Evolutionary conservation across 2,329 filamentous ascomycete species (phyloP).

Genomic region (Westerdykella ornata): DNA sequence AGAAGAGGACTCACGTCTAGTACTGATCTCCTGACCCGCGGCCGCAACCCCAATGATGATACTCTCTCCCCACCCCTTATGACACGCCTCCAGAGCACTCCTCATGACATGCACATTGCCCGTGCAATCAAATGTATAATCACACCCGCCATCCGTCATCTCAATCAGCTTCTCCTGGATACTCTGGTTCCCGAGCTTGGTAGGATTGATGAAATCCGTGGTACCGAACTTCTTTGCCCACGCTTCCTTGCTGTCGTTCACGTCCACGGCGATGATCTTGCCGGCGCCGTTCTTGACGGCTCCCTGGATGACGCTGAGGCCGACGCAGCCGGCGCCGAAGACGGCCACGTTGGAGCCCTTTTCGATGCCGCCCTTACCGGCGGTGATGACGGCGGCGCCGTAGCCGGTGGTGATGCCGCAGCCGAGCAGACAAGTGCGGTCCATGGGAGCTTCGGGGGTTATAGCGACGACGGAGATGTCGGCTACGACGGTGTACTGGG

Average conservation of each 20-base stretch:
- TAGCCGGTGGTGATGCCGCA: conserved; percentile 99
- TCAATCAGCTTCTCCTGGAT: conserved; percentile 91
- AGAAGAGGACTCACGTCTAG: conserved; percentile 63
- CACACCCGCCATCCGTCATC: conserved; percentile 95
- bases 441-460: conserved; percentile 83
- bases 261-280: conserved; percentile 70
- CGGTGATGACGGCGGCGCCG: conserved; percentile 89
- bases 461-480: conserved; percentile 97
- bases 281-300: conserved; percentile 75
- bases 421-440: conserved; percentile 89
- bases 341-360: conserved; percentile 83
- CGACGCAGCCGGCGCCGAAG: conserved; percentile 94
- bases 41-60: conserved; percentile 97
- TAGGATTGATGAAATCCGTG: conserved; percentile 92
- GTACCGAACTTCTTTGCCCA: conserved; percentile 94
- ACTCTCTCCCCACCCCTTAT: conserved; percentile 98
- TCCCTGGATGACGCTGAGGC: conserved; percentile 90
- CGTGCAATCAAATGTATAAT: conserved; percentile 99
- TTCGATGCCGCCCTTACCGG: conserved; percentile 63
- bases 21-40: conserved; percentile 90
- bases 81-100: conserved; percentile 90
- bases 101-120: conserved; percentile 96
- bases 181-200: conserved; percentile 58
- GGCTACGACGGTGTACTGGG: conserved; percentile 96
- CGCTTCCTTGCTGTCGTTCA: conserved; percentile 84